phyloP scores from a whole-genome alignment of 2,329 filamentous ascomycete species.

The Mycosphaerella arachidis region DNA sequence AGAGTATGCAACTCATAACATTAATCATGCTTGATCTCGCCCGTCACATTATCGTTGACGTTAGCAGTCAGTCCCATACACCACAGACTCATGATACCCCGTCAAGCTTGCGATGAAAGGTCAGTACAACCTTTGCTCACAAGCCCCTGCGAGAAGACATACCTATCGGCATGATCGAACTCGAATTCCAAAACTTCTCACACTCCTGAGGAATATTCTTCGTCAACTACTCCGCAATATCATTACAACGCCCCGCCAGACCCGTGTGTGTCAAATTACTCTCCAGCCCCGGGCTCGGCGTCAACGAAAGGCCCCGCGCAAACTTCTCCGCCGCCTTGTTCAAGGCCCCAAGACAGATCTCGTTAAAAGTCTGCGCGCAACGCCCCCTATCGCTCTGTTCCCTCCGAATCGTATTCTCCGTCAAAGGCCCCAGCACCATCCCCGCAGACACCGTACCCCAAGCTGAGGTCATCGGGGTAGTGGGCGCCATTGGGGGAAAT shows the following conservation, averaged over 20 bases:
- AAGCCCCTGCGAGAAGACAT: too few species aligned
- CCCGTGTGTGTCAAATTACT: constrained; percentile 1
- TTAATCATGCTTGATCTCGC: background rate
- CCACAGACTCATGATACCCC: constrained; percentile 8
- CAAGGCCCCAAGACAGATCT: constrained; percentile 8
- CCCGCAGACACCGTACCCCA: constrained; percentile 13
- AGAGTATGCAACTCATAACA: constrained; percentile 1
- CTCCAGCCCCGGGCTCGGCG: background rate
- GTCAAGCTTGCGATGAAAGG: background rate
- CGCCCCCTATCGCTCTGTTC: constrained; percentile 11
- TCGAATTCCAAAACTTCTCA: background rate
- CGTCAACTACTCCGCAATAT: constrained; percentile 2
- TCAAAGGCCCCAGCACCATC: constrained; percentile 3
- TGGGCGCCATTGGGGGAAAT: constrained; percentile 8
- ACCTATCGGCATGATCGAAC: too few species aligned
- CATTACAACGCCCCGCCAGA: background rate
- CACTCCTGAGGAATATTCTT: constrained; percentile 3
- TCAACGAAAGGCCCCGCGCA: background rate
- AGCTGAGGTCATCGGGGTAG: constrained; percentile 8
- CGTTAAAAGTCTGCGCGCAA: constrained; percentile 8
- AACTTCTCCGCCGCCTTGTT: background rate
- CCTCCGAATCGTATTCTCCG: constrained; percentile 1
- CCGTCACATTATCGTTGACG: background rate
- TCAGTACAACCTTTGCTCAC: too few species aligned
- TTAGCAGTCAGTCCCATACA: constrained; percentile 6